These are phyloP conservation scores for Glycine soja DNA, from an alignment of 306 rosid genomes.

Conservation along the genomic window DNA sequence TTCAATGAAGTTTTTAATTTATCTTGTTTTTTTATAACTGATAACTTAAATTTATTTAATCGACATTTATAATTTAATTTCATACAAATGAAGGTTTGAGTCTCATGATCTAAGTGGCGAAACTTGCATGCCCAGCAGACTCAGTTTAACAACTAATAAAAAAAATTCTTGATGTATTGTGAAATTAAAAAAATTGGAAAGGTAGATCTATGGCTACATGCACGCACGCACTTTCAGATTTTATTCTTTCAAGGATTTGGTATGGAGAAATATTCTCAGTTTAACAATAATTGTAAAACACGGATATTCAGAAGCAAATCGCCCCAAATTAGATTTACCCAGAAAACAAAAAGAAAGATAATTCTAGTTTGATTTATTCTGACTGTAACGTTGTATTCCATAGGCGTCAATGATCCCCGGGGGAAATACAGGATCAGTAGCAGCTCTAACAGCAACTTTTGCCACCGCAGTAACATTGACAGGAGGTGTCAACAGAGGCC, in stretches of 20 bases:
- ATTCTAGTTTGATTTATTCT: conserved; percentile 59
- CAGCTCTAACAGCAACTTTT: conserved; percentile 91
- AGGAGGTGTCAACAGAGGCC: conserved; percentile 90
- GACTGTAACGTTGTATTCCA: conserved; percentile 84
- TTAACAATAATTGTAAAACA: conserved; percentile 27
- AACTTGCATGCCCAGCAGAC: too few species aligned
- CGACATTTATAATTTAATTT: too few species aligned
- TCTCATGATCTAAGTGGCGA: too few species aligned
- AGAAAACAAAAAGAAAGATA: conserved; percentile 1
- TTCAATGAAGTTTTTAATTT: too few species aligned
- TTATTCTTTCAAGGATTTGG: conserved; percentile 39
- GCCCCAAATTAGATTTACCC: conserved; percentile 35
- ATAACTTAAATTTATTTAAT: too few species aligned
- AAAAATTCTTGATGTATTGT: too few species aligned
- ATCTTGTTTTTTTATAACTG: too few species aligned
- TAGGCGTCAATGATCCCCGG: conserved; percentile 82
- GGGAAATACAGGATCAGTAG: conserved; percentile 93
- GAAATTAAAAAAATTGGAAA: conserved; percentile 31
- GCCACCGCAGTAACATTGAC: conserved; percentile 81
- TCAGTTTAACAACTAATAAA: too few species aligned
- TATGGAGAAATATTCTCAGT: conserved; percentile 34
- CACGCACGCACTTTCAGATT: conserved; percentile 34
- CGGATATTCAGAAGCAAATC: conserved; percentile 33
- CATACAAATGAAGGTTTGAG: too few species aligned
- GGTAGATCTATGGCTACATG: conserved; percentile 32